Conservation (phyloP, 2,329 filamentous ascomycete species). For the Apiospora hydei region DNA sequence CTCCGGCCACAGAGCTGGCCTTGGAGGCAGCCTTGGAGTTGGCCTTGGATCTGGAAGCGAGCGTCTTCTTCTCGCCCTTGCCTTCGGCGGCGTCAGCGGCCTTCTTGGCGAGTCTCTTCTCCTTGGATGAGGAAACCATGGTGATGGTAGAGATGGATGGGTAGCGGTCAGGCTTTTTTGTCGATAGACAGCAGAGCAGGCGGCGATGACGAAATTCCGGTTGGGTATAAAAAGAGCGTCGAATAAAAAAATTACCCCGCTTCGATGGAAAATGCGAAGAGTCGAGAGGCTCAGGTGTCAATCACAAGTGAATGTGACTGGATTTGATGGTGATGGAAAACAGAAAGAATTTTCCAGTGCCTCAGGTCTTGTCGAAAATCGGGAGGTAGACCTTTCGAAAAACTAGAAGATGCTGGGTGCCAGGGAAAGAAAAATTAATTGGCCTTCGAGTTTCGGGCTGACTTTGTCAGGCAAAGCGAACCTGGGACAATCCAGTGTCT, state of each 20-base stretch:
- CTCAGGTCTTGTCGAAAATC: slow-evolving; percentile 18
- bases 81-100: slow-evolving; percentile 74
- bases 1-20: slow-evolving; percentile 73
- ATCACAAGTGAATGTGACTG: slow-evolving; percentile 25
- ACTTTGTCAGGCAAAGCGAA: slow-evolving; percentile 5
- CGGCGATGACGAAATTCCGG: slow-evolving; percentile 17
- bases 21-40: slow-evolving; percentile 71
- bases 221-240: slow-evolving; percentile 23
- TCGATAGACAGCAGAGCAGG: slow-evolving; percentile 3
- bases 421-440: slow-evolving; percentile 18
- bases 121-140: slow-evolving; percentile 75
- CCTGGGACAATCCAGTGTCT: slow-evolving; percentile 4
- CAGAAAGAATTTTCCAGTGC: neutral
- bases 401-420: slow-evolving; percentile 18
- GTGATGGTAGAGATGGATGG: slow-evolving; percentile 41
- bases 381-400: slow-evolving; percentile 18
- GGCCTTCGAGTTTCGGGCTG: slow-evolving; percentile 15
- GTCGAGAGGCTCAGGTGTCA: slow-evolving; percentile 17
- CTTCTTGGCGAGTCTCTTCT: slow-evolving; percentile 76
- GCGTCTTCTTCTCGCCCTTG: slow-evolving; percentile 79
- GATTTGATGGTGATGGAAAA: slow-evolving; percentile 9
- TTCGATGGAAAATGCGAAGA: slow-evolving; percentile 10
- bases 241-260: slow-evolving; percentile 23
- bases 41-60: slow-evolving; percentile 69
- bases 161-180: neutral